Base-by-base conservation (phyloP, 2,329 filamentous ascomycete genomes). In the Aureobasidium sp. region DNA sequence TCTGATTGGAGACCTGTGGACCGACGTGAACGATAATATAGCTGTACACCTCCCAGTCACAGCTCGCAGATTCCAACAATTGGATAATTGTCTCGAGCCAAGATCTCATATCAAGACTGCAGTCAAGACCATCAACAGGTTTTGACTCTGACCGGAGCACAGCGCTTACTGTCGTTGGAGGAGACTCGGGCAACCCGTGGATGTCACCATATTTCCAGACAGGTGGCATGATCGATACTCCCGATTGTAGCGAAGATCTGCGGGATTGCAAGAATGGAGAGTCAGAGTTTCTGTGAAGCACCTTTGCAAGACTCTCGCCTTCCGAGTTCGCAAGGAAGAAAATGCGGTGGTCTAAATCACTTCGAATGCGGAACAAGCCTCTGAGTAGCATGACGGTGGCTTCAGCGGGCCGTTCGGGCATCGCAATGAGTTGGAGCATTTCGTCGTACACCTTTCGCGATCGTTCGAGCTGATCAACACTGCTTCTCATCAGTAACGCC, bases 1-100 rank as follows among this genome's bases (percentile, higher is more conserved):
- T 87, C 70, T 94, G 91, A 68, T 99, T 99, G 73, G 87, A 89
- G 25, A 99, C 80, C 69, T 97, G 93, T 31, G 90, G 88, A 1
- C 91, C 89, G 11, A 97, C 78, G 72, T 96, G 90, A 6, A 91
- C 89, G 34, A 99, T 79, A 20, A 93, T 83, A 71, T 93, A 97
- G 74, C 90, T 93, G 78, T 96, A 96, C 1, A 96, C 79, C 71
- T 97, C 91, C 92, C 93, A 97, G 65, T 64, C 59, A 27, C 62
- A 63, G 22, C 17, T 36, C 34, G 58, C 51, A 48, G 62, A 37
- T 49, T 64, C 58, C 45, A 67, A 27, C 15, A 66, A 51, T 5
- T 56, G 48, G 6, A 62, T 65, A 29, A 64, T 45, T n/a, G 61
- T 62, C 34, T 59, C 58, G 11, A 67, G 51, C 64, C 65, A 66